phyloP scores from a whole-genome alignment of 805 yeast genomes.

The Candida railenensis region DNA sequence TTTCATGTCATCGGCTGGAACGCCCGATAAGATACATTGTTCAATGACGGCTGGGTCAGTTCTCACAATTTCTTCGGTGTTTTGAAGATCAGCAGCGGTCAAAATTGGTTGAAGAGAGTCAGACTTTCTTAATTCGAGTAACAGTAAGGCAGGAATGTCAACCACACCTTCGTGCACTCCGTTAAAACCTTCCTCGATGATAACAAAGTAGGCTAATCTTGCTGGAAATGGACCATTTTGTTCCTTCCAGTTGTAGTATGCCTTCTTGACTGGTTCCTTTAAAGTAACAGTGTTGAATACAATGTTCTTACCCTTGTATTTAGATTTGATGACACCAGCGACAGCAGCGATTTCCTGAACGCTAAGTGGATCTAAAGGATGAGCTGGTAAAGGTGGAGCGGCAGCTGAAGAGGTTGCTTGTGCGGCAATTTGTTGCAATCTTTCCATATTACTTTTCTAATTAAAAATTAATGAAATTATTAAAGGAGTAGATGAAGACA shows the following conservation, averaged over 20 bases:
- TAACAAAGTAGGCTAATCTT: constrained; percentile 65
- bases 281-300: constrained; percentile 69
- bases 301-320: constrained; percentile 45
- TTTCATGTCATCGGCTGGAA: constrained; percentile 61
- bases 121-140: constrained; percentile 47
- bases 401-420: constrained; percentile 57
- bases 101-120: constrained; percentile 74
- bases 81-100: constrained; percentile 64
- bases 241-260: constrained; percentile 66
- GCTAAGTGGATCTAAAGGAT: constrained; percentile 72
- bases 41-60: constrained; percentile 68
- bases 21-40: constrained; percentile 70
- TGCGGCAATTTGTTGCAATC: constrained; percentile 61
- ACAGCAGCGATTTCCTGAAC: constrained; percentile 61
- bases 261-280: constrained; percentile 67
- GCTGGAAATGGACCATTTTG: constrained; percentile 60
- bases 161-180: constrained; percentile 75
- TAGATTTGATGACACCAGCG: constrained; percentile 49
- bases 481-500: too few species aligned
- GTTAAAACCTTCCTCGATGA: constrained; percentile 53
- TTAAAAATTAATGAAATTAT: background rate
- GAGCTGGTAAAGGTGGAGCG: constrained; percentile 56
- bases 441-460: too few species aligned
- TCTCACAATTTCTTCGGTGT: constrained; percentile 65
- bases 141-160: constrained; percentile 48